phyloP scores from a whole-genome alignment of 83 land plant genomes.

The Diphasiastrum complanatum region DNA sequence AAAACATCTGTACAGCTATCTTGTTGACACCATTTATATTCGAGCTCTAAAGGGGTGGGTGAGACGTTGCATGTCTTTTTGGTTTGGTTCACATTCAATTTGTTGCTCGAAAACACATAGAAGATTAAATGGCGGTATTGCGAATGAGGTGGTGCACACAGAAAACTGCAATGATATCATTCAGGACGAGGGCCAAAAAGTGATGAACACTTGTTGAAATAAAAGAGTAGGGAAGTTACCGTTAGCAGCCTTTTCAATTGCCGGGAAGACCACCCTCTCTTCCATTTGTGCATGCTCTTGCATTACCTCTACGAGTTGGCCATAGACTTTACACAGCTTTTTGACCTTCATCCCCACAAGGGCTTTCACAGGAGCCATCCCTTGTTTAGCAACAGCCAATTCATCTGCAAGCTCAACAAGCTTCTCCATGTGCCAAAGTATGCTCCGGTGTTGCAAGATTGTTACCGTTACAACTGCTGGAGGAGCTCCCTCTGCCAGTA shows the following conservation, averaged over 20 bases:
- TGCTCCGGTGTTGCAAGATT: slow-evolving; percentile 61
- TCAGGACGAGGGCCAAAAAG: no score
- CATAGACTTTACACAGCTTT: slow-evolving; percentile 46
- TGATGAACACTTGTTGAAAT: neutral
- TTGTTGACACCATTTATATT: no score
- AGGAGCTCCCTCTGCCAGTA: slow-evolving; percentile 22
- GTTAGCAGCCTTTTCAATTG: slow-evolving; percentile 46
- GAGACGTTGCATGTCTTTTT: no score
- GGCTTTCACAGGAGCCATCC: slow-evolving; percentile 35
- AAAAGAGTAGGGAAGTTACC: slow-evolving; percentile 29
- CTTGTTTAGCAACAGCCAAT: slow-evolving; percentile 36
- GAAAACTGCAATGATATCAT: no score
- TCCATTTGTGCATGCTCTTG: slow-evolving; percentile 95
- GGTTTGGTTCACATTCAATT: no score
- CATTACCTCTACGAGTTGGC: slow-evolving; percentile 51
- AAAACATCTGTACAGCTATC: no score
- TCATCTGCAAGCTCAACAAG: slow-evolving; percentile 50
- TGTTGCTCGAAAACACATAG: no score
- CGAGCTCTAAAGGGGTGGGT: no score
- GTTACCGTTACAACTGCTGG: slow-evolving; percentile 42
- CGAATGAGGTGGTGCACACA: no score
- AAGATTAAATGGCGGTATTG: no score
- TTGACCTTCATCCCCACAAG: slow-evolving; percentile 47
- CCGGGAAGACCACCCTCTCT: slow-evolving; percentile 66
- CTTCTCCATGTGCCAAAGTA: slow-evolving; percentile 56